phyloP scores from a whole-genome alignment of 2,329 filamentous ascomycete genomes.

The Dactylellina drechsleri region DNA sequence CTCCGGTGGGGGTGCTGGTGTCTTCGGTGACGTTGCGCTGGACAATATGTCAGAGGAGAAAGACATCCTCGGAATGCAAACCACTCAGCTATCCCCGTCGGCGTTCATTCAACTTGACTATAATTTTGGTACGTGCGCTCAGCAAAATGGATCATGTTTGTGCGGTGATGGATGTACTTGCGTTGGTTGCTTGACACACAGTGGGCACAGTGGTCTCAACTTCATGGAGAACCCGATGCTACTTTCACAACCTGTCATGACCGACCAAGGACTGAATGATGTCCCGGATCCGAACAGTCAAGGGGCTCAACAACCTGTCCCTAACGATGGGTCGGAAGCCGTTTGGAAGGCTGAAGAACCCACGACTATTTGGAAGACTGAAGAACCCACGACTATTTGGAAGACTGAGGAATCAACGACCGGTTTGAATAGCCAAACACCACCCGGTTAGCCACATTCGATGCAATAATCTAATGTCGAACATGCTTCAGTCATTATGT shows the following conservation, averaged over 20 bases:
- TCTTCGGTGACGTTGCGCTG: conserved; percentile 42
- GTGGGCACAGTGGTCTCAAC: conserved; percentile 42
- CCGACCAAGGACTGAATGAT: conserved; percentile 16
- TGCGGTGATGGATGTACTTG: conserved; percentile 59
- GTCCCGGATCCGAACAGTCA: conserved; percentile 5
- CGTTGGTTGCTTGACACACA: conserved; percentile 58
- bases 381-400: conserved; percentile 7
- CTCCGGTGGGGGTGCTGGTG: conserved; percentile 12
- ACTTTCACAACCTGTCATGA: conserved; percentile 13
- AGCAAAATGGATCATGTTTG: conserved; percentile 56
- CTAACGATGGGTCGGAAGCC: conserved; percentile 19
- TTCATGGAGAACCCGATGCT: conserved; percentile 16
- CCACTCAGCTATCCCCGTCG: conserved; percentile 55
- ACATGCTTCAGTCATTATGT: no score
- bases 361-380: not conserved
- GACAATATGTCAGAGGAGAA: conserved; percentile 40
- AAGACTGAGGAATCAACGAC: conserved; percentile 5
- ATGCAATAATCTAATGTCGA: no score
- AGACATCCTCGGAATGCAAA: conserved; percentile 24
- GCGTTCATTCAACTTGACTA: conserved; percentile 57
- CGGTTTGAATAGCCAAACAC: not conserved
- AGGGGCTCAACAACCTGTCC: conserved; percentile 8
- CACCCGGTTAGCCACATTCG: no score
- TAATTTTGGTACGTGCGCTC: conserved; percentile 56
- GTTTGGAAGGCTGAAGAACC: conserved; percentile 41